Conservation (phyloP, 2,329 filamentous ascomycete genomes). For the Cytospora piceicola region DNA sequence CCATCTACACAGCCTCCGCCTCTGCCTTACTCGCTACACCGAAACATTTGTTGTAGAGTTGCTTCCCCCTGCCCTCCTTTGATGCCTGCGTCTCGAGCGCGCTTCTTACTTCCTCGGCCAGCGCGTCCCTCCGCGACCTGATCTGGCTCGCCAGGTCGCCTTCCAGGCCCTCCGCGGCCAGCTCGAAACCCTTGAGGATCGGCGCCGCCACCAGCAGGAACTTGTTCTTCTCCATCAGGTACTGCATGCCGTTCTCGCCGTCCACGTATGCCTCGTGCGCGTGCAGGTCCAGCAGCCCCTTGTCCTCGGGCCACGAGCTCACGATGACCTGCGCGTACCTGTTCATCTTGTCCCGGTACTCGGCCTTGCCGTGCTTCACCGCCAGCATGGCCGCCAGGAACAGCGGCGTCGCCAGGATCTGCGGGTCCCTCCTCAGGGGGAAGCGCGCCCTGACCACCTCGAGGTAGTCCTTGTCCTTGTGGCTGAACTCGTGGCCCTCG, state of each 20-base stretch:
- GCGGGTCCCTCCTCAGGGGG: constrained; percentile 48
- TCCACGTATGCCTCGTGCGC: constrained; percentile 39
- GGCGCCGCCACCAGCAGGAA: constrained; percentile 44
- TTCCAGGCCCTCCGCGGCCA: constrained; percentile 43
- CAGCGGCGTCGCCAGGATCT: constrained; percentile 47
- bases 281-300: constrained; percentile 44
- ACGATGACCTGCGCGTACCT: constrained; percentile 45
- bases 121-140: constrained; percentile 26
- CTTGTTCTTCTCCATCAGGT: constrained; percentile 42
- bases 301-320: constrained; percentile 46
- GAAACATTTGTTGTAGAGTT: constrained; percentile 41
- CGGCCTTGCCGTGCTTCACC: constrained; percentile 39
- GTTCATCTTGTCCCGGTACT: constrained; percentile 41
- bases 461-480: constrained; percentile 26
- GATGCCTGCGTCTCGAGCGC: constrained; percentile 32
- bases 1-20: constrained; percentile 7
- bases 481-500: constrained; percentile 42
- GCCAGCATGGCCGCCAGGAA: constrained; percentile 49
- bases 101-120: constrained; percentile 36
- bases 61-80: constrained; percentile 31
- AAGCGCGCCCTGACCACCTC: constrained; percentile 32
- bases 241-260: constrained; percentile 36
- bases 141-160: constrained; percentile 45
- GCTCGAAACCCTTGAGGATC: constrained; percentile 49
- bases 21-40: constrained; percentile 21